Base-by-base conservation (phyloP, 805 yeast genomes). In the Saccharomycopsis selenospora region DNA sequence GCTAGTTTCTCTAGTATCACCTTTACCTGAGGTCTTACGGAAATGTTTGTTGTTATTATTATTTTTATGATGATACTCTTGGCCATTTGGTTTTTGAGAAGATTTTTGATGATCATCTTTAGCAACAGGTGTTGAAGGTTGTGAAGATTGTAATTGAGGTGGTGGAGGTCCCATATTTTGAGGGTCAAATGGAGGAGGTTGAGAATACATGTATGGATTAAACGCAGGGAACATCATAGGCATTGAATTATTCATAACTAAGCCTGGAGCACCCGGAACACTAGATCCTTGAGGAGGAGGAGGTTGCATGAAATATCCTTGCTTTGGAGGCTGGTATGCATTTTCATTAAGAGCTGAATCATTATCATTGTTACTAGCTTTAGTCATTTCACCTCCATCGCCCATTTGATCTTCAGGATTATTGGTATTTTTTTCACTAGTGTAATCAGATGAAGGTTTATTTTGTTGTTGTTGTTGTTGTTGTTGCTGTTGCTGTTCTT, bases 151-250 rank as follows among this genome's bases (percentile, higher is more conserved):
- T n/a, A n/a, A n/a, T n/a, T n/a, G n/a, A n/a, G 54, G 52, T 8
- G 53, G 41, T 13, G 40, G 46, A 56, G 53, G 59, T 57, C 50
- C 20, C 11, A 8, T 42, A n/a, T 27, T 46, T 48, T 54, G 52
- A 18, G 46, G 40, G 13, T 51, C 47, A 26, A 48, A 43, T 36
- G 48, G 48, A 24, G 48, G 42, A 23, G 36, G 46, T 28, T 57
- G 57, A 23, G 61, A 58, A 11, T 58, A 56, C 50, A 46, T 47
- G 56, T 75, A 76, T 1, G 80, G 78, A 51, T 61, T 66, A 54
- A 75, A 77, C 0, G 76, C 72, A 20, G 74, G 76, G 59, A 74
- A 70, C 68, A 75, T 66, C 55, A 69, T 76, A 1, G 73, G 69
- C 7, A 67, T 59, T 44, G 33, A n/a, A 10, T 10, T 10, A 59